Base-by-base conservation (phyloP, 192 early-diverging fungal genomes). In the Phycomyces blakesleeanus region DNA sequence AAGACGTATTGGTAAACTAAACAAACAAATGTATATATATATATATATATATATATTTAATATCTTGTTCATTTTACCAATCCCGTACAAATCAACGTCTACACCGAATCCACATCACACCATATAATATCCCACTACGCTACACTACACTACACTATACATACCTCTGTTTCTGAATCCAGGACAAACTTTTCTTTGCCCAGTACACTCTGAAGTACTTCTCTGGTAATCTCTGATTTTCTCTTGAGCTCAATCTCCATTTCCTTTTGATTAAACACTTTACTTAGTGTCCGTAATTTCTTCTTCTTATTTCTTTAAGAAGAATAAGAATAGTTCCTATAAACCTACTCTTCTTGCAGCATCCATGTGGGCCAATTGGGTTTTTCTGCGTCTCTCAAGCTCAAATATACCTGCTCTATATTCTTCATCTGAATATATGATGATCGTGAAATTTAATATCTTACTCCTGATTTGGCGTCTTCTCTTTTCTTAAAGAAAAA, bases 371-470 rank as follows among this genome's bases (percentile, higher is more conserved):
- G 21, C 24, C 16, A 53, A 40, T 12, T 73, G 71, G 40, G 57
- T 51, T 24, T 73, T 73, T 37, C 71, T 53, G 26, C 57, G 57
- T 16, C 24, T 39, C 25, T 73, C 71, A 55, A 73, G 38, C 0
- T n/a, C 26, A 11, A 66, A 59, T 7, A 73, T 63, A 53, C 71
- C 65, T 18, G 59, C 51, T 52, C 71, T 61, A 20, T 73, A 73
- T 40, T 67, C 60, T 41, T 39, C 22, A 44, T 68, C 66, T 68
- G 40, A 21, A 20, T 15, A 34, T 27, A n/a, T n/a, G n/a, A n/a
- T n/a, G n/a, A n/a, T n/a, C n/a, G n/a, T n/a, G n/a, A n/a, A n/a
- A n/a, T n/a, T n/a, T n/a, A n/a, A n/a, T n/a, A n/a, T n/a, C n/a
- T n/a, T n/a, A n/a, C n/a, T n/a, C n/a, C n/a, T n/a, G n/a, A n/a